These are phyloP conservation scores for Geranomyces michiganensis DNA, from an alignment of 192 early-diverging fungal species.

Conservation along the genomic window DNA sequence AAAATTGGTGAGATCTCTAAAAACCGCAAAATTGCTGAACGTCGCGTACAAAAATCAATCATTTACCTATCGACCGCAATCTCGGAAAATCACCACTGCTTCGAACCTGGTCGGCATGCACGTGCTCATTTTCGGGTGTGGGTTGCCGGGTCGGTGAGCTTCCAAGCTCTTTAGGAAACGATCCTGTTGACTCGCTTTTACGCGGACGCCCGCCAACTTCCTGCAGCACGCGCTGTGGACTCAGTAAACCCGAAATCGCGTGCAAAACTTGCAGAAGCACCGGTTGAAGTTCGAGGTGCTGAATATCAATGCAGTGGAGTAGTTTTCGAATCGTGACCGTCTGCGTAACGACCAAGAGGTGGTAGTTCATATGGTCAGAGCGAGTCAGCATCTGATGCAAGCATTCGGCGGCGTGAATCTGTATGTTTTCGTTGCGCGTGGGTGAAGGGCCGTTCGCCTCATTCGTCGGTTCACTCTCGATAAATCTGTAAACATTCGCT, in stretches of 20 bases:
- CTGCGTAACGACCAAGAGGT: conserved; percentile 55
- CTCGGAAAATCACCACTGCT: conserved; percentile 14
- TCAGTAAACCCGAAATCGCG: conserved; percentile 24
- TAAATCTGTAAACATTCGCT: conserved; percentile 32
- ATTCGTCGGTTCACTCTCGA: conserved; percentile 33
- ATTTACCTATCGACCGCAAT: conserved; percentile 8
- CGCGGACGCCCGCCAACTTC: neutral
- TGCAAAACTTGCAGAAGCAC: conserved; percentile 59
- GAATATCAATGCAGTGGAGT: conserved; percentile 57
- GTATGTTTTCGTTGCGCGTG: conserved; percentile 18
- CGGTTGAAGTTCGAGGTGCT: conserved; percentile 61
- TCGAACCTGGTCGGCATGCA: neutral
- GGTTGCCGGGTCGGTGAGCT: too few species aligned
- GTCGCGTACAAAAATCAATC: neutral
- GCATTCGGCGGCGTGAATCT: conserved; percentile 49
- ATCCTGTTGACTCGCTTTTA: neutral
- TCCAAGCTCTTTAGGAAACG: too few species aligned
- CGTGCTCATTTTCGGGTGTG: neutral
- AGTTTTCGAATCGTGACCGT: conserved; percentile 56
- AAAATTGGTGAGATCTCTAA: neutral
- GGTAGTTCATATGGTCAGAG: conserved; percentile 55
- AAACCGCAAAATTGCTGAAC: neutral
- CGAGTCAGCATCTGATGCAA: conserved; percentile 58
- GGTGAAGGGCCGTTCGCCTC: neutral
- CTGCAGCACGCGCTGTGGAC: conserved; percentile 12